A percentile compares a stretch with the other conserved stretches of the same genome.
phyloP scores from a whole-genome alignment of 2,329 filamentous ascomycete species.

The Verticillium longisporum region DNA sequence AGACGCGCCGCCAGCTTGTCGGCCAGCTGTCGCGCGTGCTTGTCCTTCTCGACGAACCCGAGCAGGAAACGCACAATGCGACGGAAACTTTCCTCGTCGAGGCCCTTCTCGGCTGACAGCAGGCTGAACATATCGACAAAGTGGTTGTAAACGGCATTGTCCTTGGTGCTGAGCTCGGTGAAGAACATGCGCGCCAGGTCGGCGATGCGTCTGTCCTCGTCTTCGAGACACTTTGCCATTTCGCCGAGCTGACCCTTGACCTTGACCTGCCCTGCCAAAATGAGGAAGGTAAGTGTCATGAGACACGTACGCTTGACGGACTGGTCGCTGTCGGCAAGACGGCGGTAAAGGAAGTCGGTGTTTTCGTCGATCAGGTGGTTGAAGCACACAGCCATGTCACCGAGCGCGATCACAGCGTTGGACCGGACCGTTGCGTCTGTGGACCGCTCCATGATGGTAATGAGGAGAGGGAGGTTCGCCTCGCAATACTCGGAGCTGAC shows the following conservation, averaged over 20 bases:
- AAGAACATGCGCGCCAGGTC: conserved; percentile 98
- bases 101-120: conserved; percentile 69
- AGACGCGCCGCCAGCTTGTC: conserved; percentile 88
- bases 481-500: conserved; percentile 96
- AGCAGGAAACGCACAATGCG: conserved; percentile 88
- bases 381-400: conserved; percentile 99
- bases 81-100: conserved; percentile 81
- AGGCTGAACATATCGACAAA: conserved; percentile 99
- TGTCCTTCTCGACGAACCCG: conserved; percentile 98
- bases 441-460: conserved; percentile 95
- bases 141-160: conserved; percentile 98
- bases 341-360: conserved; percentile 93
- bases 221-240: conserved; percentile 98
- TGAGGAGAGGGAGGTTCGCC: conserved; percentile 81
- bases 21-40: conserved; percentile 90
- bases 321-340: conserved; percentile 79
- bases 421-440: conserved; percentile 87
- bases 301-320: conserved; percentile 95
- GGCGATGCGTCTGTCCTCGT: conserved; percentile 88
- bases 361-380: conserved; percentile 99
- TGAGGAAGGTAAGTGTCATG: conserved; percentile 97
- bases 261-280: conserved; percentile 95
- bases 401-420: conserved; percentile 93
- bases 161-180: conserved; percentile 92
- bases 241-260: conserved; percentile 97